Evolutionary conservation across 2,329 filamentous ascomycete species (phyloP).

Genomic region (Pezicula rhizophila): DNA sequence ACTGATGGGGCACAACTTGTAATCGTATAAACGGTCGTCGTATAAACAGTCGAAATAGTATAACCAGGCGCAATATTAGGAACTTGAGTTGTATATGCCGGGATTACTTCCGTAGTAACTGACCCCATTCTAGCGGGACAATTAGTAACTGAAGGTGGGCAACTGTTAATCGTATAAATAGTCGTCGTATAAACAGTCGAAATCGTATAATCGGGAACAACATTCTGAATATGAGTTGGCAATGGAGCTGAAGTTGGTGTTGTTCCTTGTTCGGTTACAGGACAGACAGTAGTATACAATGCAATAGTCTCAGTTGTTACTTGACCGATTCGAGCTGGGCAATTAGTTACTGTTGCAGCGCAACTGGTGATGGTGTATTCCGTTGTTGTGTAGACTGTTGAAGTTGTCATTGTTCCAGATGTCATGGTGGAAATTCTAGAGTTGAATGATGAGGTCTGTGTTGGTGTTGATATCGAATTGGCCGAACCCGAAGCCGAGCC

Average conservation of each 20-base stretch:
- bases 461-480: neutral
- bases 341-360: slow-evolving; percentile 1
- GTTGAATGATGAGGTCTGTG: neutral
- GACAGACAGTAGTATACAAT: slow-evolving; percentile 27
- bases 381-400: slow-evolving; percentile 1
- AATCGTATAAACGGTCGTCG: slow-evolving; percentile 6
- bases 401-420: neutral
- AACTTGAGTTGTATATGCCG: slow-evolving; percentile 26
- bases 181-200: slow-evolving; percentile 8
- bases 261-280: slow-evolving; percentile 13
- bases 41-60: slow-evolving; percentile 6
- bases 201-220: neutral
- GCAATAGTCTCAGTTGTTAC: slow-evolving; percentile 24
- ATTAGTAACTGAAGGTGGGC: slow-evolving; percentile 16
- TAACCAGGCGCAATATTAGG: neutral
- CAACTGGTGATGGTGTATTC: slow-evolving; percentile 3
- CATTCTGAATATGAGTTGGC: neutral
- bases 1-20: slow-evolving; percentile 16
- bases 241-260: neutral
- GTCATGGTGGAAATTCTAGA: no score
- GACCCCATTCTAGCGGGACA: slow-evolving; percentile 12
- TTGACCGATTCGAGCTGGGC: slow-evolving; percentile 9
- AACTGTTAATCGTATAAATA: slow-evolving; percentile 8
- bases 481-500: neutral
- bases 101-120: slow-evolving; percentile 18